Base-by-base conservation (phyloP, 192 early-diverging fungal species). In the Umbelopsis sp. region DNA sequence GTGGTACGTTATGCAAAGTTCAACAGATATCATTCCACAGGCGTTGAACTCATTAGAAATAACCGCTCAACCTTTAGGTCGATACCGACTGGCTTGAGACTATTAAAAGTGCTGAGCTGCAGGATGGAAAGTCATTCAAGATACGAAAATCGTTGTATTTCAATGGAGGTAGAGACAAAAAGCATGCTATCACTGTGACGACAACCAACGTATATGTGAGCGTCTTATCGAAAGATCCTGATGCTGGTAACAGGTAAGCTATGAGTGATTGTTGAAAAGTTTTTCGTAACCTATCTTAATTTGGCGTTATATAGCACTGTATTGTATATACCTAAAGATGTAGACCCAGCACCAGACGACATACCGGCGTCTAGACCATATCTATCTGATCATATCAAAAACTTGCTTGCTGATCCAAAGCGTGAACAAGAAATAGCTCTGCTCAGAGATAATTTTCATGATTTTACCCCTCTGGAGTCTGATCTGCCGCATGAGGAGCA, bases 21-120 rank as follows among this genome's bases (percentile, higher is more conserved):
- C 13, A 25, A 27, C 64, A 52, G 58, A 23, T 6, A 22, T 11
- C 7, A 22, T 47, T 41, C 12, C 7, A 48, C 45, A 33, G 11
- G 27, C 18, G 18, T 4, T 7, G n/a, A 35, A 21, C 12, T 44
- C 68, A 49, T 10, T 37, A 22, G 23, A 55, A 45, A 23, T 21
- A 33, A 30, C 47, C 37, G 22, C 18, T 27, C 20, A 66, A 30
- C 35, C 35, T 50, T 41, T 65, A 80, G 81, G 79, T 83, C 9
- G 79, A 83, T 67, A 80, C 80, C 69, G 73, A 81, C 37, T 83
- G 82, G 82, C 49, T 83, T 11, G 67, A 77, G 11, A 69, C 33
- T 64, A 52, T 83, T 1, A 66, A 41, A 22, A 49, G 21, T 4
- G 52, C 65, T 5, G 21, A 66, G 5, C 46, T 48, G 12, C 13